Evolutionary conservation across 129 eudicot genomes (phyloP).

Genomic region (Centaurea solstitialis): DNA sequence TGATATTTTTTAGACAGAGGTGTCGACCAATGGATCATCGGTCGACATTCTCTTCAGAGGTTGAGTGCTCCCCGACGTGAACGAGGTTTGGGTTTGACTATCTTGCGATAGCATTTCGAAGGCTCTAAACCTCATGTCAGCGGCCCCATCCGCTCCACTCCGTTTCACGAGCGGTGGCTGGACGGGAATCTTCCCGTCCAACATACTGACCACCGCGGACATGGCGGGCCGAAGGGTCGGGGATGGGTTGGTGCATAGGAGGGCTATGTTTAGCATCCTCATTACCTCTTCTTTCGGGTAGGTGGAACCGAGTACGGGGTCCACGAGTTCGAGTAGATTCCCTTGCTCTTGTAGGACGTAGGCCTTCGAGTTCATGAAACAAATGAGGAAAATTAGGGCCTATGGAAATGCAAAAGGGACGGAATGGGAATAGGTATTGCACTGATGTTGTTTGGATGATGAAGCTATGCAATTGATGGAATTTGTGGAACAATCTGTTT

Average conservation of each 20-base stretch:
- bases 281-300: conserved; percentile 59
- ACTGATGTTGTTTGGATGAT: not conserved
- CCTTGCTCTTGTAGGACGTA: conserved; percentile 82
- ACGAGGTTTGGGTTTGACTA: conserved; percentile 48
- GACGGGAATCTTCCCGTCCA: conserved; percentile 62
- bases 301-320: conserved; percentile 58
- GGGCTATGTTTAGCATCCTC: conserved; percentile 63
- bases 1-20: conserved; percentile 30
- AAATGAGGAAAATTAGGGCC: not conserved
- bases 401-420: not conserved
- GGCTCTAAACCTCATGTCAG: conserved; percentile 54
- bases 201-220: conserved; percentile 83
- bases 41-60: conserved; percentile 30
- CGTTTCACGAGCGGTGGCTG: conserved; percentile 58
- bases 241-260: conserved; percentile 77
- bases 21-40: conserved; percentile 60
- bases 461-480: not conserved
- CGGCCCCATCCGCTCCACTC: conserved; percentile 20
- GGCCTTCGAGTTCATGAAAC: conserved; percentile 45
- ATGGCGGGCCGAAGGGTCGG: conserved; percentile 77
- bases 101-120: conserved; percentile 53
- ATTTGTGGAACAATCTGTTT: not conserved
- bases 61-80: conserved; percentile 35
- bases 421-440: not conserved
- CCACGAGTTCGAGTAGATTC: conserved; percentile 77